Percentiles rank a stretch among this genome's conserved stretches.
Evolutionary conservation across 2,329 filamentous ascomycete species (phyloP).

Genomic region (Ophiostoma fasciatum): DNA sequence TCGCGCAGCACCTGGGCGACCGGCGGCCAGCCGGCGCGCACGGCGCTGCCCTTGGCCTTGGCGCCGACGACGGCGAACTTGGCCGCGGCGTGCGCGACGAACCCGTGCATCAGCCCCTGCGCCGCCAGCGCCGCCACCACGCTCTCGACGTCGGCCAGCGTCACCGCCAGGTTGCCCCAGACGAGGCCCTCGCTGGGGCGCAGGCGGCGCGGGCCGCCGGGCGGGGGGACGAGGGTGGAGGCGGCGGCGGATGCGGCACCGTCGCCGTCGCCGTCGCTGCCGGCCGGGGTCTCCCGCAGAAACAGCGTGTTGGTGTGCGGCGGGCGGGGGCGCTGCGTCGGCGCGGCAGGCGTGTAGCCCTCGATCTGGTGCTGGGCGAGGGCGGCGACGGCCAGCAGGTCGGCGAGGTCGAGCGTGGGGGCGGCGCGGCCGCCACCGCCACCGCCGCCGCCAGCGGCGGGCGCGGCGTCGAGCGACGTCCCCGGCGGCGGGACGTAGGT

Average conservation of each 20-base stretch:
- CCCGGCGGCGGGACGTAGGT: constrained; percentile 58
- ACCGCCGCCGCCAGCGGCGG: constrained; percentile 12
- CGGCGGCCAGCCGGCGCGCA: constrained; percentile 60
- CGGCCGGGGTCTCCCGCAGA: constrained; percentile 22
- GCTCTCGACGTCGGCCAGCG: constrained; percentile 56
- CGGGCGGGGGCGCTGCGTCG: constrained; percentile 20
- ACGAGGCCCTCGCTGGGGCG: constrained; percentile 44
- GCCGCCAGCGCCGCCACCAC: constrained; percentile 62
- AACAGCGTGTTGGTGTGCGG: constrained; percentile 35
- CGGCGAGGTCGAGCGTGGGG: constrained; percentile 58
- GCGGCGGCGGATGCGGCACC: no score
- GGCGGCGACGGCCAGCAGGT: constrained; percentile 48
- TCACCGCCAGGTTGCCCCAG: constrained; percentile 47
- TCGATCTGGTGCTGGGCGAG: constrained; percentile 52
- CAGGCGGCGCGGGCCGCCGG: constrained; percentile 31
- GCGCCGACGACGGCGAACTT: constrained; percentile 75
- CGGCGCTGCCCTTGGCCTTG: constrained; percentile 46
- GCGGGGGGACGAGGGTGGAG: constrained; percentile 30
- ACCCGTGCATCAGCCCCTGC: constrained; percentile 71
- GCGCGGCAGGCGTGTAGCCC: constrained; percentile 33
- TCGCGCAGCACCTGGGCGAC: constrained; percentile 55
- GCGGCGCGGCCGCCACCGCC: constrained; percentile 44
- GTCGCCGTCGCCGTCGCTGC: constrained; percentile 1
- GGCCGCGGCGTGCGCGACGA: constrained; percentile 60
- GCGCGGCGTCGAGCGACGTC: no score